Base-by-base conservation (phyloP, 495 filamentous ascomycete species). In the Xylaria longipes region DNA sequence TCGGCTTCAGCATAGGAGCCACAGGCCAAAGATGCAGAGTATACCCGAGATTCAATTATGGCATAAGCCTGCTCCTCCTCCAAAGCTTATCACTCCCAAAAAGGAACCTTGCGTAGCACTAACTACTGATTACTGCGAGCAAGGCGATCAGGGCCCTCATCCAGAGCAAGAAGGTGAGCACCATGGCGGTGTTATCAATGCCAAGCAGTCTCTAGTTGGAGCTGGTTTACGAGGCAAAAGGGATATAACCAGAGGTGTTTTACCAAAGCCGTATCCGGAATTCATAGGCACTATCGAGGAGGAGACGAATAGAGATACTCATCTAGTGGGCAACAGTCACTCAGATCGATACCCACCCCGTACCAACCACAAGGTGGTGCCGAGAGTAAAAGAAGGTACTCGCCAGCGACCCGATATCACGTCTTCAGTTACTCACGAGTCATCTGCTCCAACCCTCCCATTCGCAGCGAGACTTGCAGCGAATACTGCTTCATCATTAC, bases 401-500 rank as follows among this genome's bases (percentile, higher is more conserved):
- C 39, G 64, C 27, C 62, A 70, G 31, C 67, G 60, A 45, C 60
- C 39, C 20, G 63, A 70, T 31, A 33, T 4, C 7, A 22, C 43
- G 22, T 70, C 75, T 33, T 68, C 74, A 22, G 58, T 41, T 17
- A 74, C 71, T 20, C 63, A 73, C 69, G 69, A 72, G 33, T 78
- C 78, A 20, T 70, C 72, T 35, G 61, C 68, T 43, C 74, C 69
- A 60, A 75, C 72, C 22, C 61, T 82, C 17, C 80, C 81, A 31
- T 77, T 77, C 61, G 75, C 78, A 27, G 80, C 80, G 58, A 77
- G 73, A 48, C 72, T 78, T 68, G 76, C 78, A 27, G 57, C 74
- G 22, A 69, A 76, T 27, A 79, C 80, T 12, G 72, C 73, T 31
- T 82, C 79, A 5, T 82, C 78, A 3, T 74, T 82, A 27, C 78